Percentiles rank a stretch among this genome's conserved stretches.
Conservation (phyloP, 345 rosid species). For the Geranium brycei region DNA sequence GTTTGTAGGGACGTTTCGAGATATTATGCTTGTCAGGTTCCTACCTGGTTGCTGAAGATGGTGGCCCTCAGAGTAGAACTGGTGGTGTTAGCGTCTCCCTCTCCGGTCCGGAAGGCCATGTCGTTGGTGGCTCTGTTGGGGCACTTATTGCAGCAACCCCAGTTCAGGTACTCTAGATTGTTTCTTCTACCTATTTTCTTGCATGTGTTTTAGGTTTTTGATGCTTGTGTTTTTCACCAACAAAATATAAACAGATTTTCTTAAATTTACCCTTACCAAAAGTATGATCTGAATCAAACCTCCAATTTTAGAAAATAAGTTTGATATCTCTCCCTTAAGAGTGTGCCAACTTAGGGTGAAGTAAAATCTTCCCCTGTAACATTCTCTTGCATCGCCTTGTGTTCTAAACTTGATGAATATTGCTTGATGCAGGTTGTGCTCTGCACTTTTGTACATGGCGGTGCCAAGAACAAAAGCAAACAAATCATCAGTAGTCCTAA, state of each 20-base stretch:
- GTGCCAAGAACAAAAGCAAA: conserved; percentile 48
- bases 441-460: conserved; percentile 76
- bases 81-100: conserved; percentile 94
- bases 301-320: not conserved
- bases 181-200: not conserved
- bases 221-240: no score
- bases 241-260: no score
- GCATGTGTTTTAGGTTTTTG: not conserved
- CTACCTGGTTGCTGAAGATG: conserved; percentile 78
- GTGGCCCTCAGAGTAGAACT: conserved; percentile 58
- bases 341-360: no score
- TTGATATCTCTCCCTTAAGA: no score
- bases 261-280: no score
- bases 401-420: not conserved
- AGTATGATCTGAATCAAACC: no score
- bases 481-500: conserved; percentile 28
- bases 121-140: conserved; percentile 80
- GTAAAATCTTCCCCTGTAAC: no score
- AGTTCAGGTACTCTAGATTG: conserved; percentile 48
- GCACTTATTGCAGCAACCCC: conserved; percentile 69
- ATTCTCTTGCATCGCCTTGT: no score
- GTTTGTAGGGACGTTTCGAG: conserved; percentile 74
- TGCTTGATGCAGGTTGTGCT: conserved; percentile 59
- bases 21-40: conserved; percentile 93
- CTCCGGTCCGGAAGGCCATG: conserved; percentile 82